Conservation (phyloP, 192 early-diverging fungal genomes). For the Coemansia sp. region DNA sequence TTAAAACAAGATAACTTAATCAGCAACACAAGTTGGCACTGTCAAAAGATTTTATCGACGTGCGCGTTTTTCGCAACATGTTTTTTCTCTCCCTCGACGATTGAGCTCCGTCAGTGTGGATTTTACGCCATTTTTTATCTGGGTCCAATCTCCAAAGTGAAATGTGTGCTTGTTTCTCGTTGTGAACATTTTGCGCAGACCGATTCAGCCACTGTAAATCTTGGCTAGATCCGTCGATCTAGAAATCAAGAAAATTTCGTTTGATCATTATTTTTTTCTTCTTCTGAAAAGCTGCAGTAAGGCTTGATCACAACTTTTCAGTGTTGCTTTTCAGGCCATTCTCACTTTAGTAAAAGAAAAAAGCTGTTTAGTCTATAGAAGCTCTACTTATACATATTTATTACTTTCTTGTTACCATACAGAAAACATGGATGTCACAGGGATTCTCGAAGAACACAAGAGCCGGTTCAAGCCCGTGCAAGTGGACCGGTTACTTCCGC, state of each 20-base stretch:
- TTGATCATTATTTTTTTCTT: background rate
- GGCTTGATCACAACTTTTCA: background rate
- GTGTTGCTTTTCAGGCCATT: no score
- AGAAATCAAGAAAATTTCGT: slow-evolving; percentile 1
- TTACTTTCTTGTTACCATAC: background rate
- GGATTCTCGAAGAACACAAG: slow-evolving; percentile 68
- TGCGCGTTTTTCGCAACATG: no score
- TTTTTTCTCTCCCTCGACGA: no score
- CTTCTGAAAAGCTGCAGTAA: background rate
- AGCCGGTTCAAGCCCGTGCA: slow-evolving; percentile 68
- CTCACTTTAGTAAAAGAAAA: no score
- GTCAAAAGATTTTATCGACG: no score
- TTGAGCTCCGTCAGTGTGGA: no score
- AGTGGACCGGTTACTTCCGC: slow-evolving; percentile 77
- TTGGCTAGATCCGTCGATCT: background rate
- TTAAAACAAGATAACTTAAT: background rate
- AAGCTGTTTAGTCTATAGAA: background rate
- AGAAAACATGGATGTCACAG: slow-evolving; percentile 63
- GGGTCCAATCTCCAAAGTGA: no score
- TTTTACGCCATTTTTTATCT: no score
- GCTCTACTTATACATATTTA: background rate
- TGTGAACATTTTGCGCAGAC: background rate
- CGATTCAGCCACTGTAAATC: background rate
- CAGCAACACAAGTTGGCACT: no score
- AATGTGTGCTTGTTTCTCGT: no score